Conservation (phyloP, 768 basidiomycete genomes). For the Sarcodon aspratus region DNA sequence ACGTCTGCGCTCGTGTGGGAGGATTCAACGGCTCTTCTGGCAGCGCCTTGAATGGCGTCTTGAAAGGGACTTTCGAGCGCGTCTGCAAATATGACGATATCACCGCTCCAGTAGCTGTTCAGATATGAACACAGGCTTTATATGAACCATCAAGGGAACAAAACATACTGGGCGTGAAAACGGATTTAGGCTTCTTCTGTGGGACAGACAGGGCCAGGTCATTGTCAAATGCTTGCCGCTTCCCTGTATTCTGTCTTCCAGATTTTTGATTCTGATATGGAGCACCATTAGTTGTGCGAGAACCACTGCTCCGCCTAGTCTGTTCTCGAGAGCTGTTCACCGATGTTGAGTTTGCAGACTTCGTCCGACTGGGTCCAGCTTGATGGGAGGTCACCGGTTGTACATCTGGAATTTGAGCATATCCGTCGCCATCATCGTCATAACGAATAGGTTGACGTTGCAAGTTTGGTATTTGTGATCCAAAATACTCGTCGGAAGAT, state of each 20-base stretch:
- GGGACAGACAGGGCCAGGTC: conserved; percentile 13
- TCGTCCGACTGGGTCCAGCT: too few relatives aligned
- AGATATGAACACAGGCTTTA: not conserved
- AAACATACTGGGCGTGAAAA: conserved; percentile 3
- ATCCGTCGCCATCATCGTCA: too few relatives aligned
- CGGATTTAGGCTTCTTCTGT: not conserved
- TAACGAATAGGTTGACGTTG: conserved; percentile 1
- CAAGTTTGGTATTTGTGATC: conserved; percentile 6
- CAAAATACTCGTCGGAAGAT: conserved; percentile 26
- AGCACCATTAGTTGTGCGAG: too few relatives aligned
- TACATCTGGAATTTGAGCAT: too few relatives aligned
- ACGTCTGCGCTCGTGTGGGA: not conserved
- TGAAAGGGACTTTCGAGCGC: conserved; percentile 20
- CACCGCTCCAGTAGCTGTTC: conserved; percentile 5
- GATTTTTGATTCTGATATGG: too few relatives aligned
- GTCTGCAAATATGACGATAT: conserved; percentile 14
- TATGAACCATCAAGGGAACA: not conserved
- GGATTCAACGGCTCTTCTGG: not conserved
- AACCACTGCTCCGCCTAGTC: too few relatives aligned
- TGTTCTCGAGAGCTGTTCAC: too few relatives aligned
- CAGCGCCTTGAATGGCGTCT: not conserved
- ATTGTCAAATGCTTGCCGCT: conserved; percentile 12
- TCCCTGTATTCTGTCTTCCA: too few relatives aligned
- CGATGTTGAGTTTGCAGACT: too few relatives aligned
- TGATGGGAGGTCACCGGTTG: too few relatives aligned